Conservation (phyloP, 306 rosid genomes). For the Trifolium fragiferum region DNA sequence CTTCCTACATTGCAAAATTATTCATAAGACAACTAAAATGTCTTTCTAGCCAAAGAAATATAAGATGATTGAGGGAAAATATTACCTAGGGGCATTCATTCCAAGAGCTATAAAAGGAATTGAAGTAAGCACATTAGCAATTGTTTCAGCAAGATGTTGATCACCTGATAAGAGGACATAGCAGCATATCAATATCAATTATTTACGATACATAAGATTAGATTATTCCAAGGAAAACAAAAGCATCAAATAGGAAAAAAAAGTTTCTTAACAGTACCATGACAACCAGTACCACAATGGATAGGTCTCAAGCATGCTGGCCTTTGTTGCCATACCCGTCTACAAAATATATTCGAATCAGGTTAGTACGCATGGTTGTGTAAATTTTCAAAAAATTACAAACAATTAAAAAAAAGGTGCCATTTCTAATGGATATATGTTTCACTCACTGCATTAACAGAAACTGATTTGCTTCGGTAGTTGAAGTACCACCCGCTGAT, state of each 20-base stretch:
- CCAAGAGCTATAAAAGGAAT: constrained; percentile 90
- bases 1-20: constrained; percentile 64
- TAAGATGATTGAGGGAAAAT: constrained; percentile 38
- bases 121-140: constrained; percentile 89
- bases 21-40: constrained; percentile 30
- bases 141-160: constrained; percentile 65
- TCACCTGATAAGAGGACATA: constrained; percentile 65
- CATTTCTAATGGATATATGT: constrained; percentile 20
- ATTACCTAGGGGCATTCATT: constrained; percentile 81
- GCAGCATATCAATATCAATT: constrained; percentile 12
- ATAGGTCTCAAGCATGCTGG: constrained; percentile 85
- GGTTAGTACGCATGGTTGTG: constrained; percentile 31
- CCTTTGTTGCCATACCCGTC: constrained; percentile 80
- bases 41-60: constrained; percentile 21
- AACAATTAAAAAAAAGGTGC: constrained; percentile 10
- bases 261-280: constrained; percentile 57
- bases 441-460: constrained; percentile 83
- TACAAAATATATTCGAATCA: constrained; percentile 48
- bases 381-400: not conserved
- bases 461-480: constrained; percentile 57
- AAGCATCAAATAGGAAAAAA: constrained; percentile 22
- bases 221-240: constrained; percentile 25
- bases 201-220: not conserved
- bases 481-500: constrained; percentile 50
- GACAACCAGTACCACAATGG: constrained; percentile 54